Evolutionary conservation across 2,329 filamentous ascomycete species (phyloP).

Genomic region (Ciborinia camelliae): DNA sequence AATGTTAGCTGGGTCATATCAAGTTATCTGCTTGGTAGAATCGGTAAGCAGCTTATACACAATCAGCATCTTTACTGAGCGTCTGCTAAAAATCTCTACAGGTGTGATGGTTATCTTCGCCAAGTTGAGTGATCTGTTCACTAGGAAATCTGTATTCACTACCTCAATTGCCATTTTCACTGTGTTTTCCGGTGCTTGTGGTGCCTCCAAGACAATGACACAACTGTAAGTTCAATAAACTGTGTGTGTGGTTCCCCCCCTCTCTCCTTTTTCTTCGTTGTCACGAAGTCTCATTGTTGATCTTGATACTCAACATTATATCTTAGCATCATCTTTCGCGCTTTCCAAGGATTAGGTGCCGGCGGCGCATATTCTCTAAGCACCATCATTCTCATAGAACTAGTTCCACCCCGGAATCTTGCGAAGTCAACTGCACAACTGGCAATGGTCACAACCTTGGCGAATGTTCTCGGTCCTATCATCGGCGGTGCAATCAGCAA

Average conservation of each 20-base stretch:
- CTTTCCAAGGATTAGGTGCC: constrained; percentile 44
- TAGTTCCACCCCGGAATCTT: constrained; percentile 48
- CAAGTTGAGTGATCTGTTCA: constrained; percentile 4
- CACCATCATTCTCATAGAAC: constrained; percentile 48
- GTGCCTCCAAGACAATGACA: neutral
- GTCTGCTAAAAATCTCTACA: neutral
- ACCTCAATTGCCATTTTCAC: neutral
- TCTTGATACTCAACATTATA: neutral
- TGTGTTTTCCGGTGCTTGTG: neutral
- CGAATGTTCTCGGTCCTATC: constrained; percentile 33
- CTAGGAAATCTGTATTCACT: neutral
- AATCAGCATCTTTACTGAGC: neutral
- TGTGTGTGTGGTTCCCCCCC: too few relatives aligned
- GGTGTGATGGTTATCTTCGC: neutral
- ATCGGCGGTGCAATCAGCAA: constrained; percentile 37
- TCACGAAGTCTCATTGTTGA: neutral
- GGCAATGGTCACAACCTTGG: constrained; percentile 16
- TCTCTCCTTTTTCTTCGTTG: neutral
- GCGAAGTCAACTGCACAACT: constrained; percentile 38
- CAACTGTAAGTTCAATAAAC: neutral
- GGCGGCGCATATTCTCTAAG: constrained; percentile 46
- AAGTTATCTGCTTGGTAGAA: neutral
- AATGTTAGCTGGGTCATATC: neutral
- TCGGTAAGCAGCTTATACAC: neutral
- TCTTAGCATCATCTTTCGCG: constrained; percentile 22